Conservation (phyloP, 441 rosid genomes). For the Populus hybrid region DNA sequence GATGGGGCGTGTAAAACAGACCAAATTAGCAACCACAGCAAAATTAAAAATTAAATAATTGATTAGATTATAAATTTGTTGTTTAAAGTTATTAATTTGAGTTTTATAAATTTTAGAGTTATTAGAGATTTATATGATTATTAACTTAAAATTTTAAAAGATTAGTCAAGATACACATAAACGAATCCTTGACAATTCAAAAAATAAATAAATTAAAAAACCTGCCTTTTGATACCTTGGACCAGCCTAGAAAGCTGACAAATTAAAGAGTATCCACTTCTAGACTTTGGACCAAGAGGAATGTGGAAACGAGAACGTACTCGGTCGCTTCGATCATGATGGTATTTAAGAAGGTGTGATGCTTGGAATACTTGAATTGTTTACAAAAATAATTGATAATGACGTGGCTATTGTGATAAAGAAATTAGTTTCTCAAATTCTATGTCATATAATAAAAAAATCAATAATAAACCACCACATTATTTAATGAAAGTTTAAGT, state of each 20-base stretch:
- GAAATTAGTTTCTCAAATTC: neutral
- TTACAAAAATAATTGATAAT: neutral
- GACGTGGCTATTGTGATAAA: neutral
- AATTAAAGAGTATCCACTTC: neutral
- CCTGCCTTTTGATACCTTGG: no score
- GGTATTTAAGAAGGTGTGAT: neutral
- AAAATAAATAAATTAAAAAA: no score
- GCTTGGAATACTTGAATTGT: neutral
- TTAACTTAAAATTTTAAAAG: no score
- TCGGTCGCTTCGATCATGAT: neutral
- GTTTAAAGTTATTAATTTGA: no score
- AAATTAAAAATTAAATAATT: no score
- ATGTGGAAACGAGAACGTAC: neutral
- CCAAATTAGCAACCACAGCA: no score
- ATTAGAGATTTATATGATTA: no score
- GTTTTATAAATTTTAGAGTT: no score
- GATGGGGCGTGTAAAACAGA: no score
- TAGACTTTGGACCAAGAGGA: neutral
- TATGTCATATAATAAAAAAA: neutral
- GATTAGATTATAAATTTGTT: no score
- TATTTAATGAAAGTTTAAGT: neutral
- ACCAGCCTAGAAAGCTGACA: neutral
- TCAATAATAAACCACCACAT: neutral
- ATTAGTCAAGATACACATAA: no score
- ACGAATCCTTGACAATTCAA: no score